Percentiles rank a stretch among this genome's conserved stretches.
Evolutionary conservation across 1,284 basidiomycete genomes (phyloP).

Genomic region (Austropuccinia psidii): DNA sequence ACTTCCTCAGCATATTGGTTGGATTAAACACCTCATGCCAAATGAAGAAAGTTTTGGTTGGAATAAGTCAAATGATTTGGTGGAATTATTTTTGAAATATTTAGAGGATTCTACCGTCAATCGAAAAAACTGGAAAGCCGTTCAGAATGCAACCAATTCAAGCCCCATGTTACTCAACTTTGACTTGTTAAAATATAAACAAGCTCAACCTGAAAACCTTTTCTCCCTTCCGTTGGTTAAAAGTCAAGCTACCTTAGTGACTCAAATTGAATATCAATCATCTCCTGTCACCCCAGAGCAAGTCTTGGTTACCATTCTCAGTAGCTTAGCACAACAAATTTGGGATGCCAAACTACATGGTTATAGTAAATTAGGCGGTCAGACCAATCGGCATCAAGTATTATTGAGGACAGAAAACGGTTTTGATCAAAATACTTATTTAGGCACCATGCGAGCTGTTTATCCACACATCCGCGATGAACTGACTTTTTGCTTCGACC

Average conservation of each 20-base stretch:
- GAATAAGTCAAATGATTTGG: not conserved
- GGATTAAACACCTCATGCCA: conserved; percentile 38
- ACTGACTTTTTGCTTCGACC: conserved; percentile 30
- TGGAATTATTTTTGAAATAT: conserved; percentile 8
- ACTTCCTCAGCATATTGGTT: not conserved
- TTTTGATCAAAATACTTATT: conserved; percentile 29
- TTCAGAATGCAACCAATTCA: not conserved
- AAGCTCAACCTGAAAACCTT: conserved; percentile 32
- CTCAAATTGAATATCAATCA: not conserved
- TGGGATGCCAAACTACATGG: conserved; percentile 38
- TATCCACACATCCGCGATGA: conserved; percentile 21
- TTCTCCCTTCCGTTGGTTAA: conserved; percentile 10
- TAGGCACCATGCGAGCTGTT: conserved; percentile 16
- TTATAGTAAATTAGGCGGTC: not conserved
- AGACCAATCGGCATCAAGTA: not conserved
- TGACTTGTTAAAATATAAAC: not conserved
- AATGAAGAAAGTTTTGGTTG: conserved; percentile 4
- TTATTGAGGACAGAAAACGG: conserved; percentile 28
- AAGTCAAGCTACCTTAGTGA: conserved; percentile 6
- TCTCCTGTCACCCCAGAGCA: conserved; percentile 41
- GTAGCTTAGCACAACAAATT: conserved; percentile 39
- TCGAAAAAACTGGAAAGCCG: not conserved
- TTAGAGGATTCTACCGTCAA: not conserved
- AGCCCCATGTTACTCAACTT: conserved; percentile 10
- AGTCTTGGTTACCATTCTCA: conserved; percentile 40